Evolutionary conservation across 176 grass and related monocot species (phyloP).

Genomic region (Ensete glaucum): DNA sequence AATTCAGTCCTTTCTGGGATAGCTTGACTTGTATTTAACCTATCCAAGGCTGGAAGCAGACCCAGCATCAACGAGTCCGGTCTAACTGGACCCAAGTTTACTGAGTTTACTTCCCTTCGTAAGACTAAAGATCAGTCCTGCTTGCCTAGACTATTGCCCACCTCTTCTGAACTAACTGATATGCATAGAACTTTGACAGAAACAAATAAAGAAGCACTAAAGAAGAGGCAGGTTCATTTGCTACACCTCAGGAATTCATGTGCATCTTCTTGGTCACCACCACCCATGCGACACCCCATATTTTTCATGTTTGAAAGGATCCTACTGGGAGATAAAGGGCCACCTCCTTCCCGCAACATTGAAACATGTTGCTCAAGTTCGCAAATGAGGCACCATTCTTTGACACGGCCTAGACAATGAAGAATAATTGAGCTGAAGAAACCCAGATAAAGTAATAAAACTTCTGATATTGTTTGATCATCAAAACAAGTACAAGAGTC

Average conservation of each 20-base stretch:
- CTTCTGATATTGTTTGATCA: background rate
- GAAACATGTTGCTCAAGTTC: slow-evolving; percentile 92
- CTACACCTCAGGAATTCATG: slow-evolving; percentile 90
- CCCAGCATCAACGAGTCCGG: background rate
- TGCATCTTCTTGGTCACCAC: slow-evolving; percentile 93
- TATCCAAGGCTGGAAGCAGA: background rate
- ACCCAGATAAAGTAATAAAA: background rate
- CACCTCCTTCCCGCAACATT: slow-evolving; percentile 63
- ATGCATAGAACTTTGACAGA: background rate
- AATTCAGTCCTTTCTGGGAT: background rate
- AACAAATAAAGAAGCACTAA: background rate
- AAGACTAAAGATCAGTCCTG: background rate
- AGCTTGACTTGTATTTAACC: background rate
- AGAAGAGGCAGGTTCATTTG: background rate
- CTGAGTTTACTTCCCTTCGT: too few relatives aligned
- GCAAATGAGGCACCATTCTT: slow-evolving; percentile 94
- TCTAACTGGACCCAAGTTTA: background rate
- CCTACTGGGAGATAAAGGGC: slow-evolving; percentile 62
- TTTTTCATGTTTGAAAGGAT: slow-evolving; percentile 88
- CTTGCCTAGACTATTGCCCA: background rate
- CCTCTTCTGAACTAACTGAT: background rate
- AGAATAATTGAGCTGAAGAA: slow-evolving; percentile 19
- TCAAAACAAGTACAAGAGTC: slow-evolving; percentile 11
- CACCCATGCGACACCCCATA: slow-evolving; percentile 73
- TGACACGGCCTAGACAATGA: slow-evolving; percentile 46